These are phyloP conservation scores for Stagonosporopsis chrysanthemi DNA, from an alignment of 2,329 filamentous ascomycete genomes.

Conservation along the genomic window DNA sequence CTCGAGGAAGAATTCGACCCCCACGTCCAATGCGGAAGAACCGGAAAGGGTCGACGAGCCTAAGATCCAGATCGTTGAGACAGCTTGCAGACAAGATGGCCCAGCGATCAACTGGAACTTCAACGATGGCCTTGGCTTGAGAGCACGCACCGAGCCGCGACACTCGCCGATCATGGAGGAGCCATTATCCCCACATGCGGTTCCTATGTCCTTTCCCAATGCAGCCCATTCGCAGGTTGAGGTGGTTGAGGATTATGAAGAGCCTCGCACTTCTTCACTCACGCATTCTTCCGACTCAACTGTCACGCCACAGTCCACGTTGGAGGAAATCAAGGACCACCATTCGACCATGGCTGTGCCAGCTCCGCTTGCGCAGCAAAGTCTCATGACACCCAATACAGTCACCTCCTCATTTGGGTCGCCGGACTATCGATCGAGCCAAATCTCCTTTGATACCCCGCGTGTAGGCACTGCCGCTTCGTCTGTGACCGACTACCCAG, in stretches of 20 bases:
- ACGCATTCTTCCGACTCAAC: constrained; percentile 61
- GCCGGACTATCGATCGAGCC: constrained; percentile 68
- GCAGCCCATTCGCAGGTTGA: constrained; percentile 47
- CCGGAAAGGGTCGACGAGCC: constrained; percentile 51
- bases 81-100: constrained; percentile 50
- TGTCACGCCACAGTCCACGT: constrained; percentile 46
- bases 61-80: constrained; percentile 57
- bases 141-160: constrained; percentile 25
- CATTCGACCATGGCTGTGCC: constrained; percentile 48
- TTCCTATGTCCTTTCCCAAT: constrained; percentile 20
- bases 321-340: constrained; percentile 46
- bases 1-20: constrained; percentile 17
- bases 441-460: constrained; percentile 72
- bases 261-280: constrained; percentile 57
- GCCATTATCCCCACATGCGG: constrained; percentile 37
- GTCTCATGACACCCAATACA: constrained; percentile 71
- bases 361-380: constrained; percentile 51
- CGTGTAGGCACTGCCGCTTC: constrained; percentile 78
- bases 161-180: constrained; percentile 27
- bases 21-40: constrained; percentile 29
- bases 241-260: constrained; percentile 57
- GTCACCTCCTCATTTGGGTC: constrained; percentile 68
- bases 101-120: constrained; percentile 55
- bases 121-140: constrained; percentile 50
- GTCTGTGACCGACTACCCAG: constrained; percentile 74